phyloP scores from a whole-genome alignment of 768 basidiomycete species.

The Fibroporia radiculosa region DNA sequence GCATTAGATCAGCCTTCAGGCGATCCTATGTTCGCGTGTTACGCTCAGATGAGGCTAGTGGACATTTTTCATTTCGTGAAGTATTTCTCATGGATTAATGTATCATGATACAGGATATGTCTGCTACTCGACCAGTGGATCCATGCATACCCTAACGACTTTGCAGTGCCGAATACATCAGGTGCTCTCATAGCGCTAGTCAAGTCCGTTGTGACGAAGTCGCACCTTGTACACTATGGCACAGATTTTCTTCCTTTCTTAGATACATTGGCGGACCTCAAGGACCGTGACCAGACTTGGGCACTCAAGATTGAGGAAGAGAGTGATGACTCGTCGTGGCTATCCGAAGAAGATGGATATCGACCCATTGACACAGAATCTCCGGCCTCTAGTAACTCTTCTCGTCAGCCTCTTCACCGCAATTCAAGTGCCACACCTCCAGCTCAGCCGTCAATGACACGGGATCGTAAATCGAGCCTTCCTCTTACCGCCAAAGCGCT shows the following conservation, averaged over 20 bases:
- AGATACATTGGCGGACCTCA: conserved; percentile 51
- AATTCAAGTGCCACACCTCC: not conserved
- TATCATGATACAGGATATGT: conserved; percentile 59
- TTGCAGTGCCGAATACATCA: conserved; percentile 66
- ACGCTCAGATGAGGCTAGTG: conserved; percentile 77
- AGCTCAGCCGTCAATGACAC: conserved; percentile 22
- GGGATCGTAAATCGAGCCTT: conserved; percentile 67
- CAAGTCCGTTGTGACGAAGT: conserved; percentile 72
- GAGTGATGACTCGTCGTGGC: conserved; percentile 52
- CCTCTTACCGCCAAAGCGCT: conserved; percentile 43
- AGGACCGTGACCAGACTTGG: conserved; percentile 70
- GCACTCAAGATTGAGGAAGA: conserved; percentile 64
- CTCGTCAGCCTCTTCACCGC: conserved; percentile 9
- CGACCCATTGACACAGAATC: conserved; percentile 1
- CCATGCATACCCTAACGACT: conserved; percentile 67
- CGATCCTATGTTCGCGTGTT: conserved; percentile 82
- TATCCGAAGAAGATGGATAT: conserved; percentile 41
- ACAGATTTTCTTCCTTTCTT: conserved; percentile 78
- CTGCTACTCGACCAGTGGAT: conserved; percentile 75
- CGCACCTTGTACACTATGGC: conserved; percentile 78
- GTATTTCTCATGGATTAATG: conserved; percentile 1
- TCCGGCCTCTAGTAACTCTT: conserved; percentile 2
- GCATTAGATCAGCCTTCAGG: conserved; percentile 63
- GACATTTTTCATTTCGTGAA: not conserved
- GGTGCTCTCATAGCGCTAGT: conserved; percentile 70